phyloP scores from a whole-genome alignment of 192 early-diverging fungal genomes.

The Funneliformis mosseae region DNA sequence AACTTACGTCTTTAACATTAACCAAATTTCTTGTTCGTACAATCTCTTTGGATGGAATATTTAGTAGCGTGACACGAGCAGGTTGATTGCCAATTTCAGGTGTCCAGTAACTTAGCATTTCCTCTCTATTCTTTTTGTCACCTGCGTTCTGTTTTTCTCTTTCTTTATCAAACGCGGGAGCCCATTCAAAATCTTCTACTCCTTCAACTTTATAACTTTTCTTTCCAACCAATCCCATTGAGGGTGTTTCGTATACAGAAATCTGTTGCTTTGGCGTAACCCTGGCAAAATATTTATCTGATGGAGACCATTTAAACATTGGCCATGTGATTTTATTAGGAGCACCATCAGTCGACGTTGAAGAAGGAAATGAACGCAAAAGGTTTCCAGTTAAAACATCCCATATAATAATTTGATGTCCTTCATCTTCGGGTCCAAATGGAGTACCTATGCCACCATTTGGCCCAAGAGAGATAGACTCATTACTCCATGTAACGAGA shows the following conservation, averaged over 20 bases:
- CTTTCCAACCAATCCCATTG: constrained; percentile 91
- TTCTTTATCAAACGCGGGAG: constrained; percentile 51
- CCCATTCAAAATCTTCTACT: constrained; percentile 80
- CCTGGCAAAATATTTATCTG: constrained; percentile 94
- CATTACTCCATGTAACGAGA: constrained; percentile 88
- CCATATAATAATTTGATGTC: constrained; percentile 85
- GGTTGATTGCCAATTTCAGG: constrained; percentile 95
- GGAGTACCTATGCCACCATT: constrained; percentile 73
- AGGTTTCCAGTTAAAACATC: constrained; percentile 83
- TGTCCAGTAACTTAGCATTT: constrained; percentile 93
- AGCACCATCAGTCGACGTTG: constrained; percentile 39
- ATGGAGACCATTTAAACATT: constrained; percentile 95
- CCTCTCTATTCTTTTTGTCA: constrained; percentile 52
- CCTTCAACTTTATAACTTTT: constrained; percentile 88
- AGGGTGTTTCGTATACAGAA: constrained; percentile 90
- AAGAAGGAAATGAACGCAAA: constrained; percentile 83
- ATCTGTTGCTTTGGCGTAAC: constrained; percentile 74
- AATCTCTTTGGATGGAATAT: constrained; percentile 81
- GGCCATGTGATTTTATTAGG: constrained; percentile 82
- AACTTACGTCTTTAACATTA: constrained; percentile 74
- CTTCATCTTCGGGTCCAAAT: constrained; percentile 69
- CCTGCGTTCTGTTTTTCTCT: not conserved
- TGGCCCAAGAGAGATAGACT: constrained; percentile 70
- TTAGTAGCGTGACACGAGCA: constrained; percentile 90
- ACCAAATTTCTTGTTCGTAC: constrained; percentile 98